Conservation (phyloP, 495 filamentous ascomycete genomes). For the Penicillium coffeae region DNA sequence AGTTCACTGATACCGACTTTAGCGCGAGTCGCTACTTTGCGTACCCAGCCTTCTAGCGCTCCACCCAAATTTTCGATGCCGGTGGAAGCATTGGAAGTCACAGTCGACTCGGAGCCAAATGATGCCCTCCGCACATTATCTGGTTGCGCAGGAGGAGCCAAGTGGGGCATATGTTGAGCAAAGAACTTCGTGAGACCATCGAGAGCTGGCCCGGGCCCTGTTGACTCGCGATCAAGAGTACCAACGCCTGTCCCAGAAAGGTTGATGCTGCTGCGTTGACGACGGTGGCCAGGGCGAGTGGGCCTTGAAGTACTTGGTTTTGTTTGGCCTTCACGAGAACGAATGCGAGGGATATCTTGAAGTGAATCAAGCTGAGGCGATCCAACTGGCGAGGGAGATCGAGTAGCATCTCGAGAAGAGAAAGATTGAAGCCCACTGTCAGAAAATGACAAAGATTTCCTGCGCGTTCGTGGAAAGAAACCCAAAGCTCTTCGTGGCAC, state of each 20-base stretch:
- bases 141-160: slow-evolving; percentile 46
- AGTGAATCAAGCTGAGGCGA: slow-evolving; percentile 27
- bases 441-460: slow-evolving; percentile 64
- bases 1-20: slow-evolving; percentile 40
- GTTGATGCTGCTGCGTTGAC: slow-evolving; percentile 40
- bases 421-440: slow-evolving; percentile 33
- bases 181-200: slow-evolving; percentile 80
- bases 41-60: slow-evolving; percentile 83
- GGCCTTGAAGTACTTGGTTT: slow-evolving; percentile 15
- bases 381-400: slow-evolving; percentile 33
- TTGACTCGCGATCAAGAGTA: slow-evolving; percentile 63
- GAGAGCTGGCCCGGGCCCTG: slow-evolving; percentile 71
- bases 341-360: slow-evolving; percentile 16
- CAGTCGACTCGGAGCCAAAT: slow-evolving; percentile 42
- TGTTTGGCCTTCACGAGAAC: slow-evolving; percentile 15
- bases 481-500: slow-evolving; percentile 77
- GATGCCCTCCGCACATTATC: slow-evolving; percentile 32
- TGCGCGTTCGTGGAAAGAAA: slow-evolving; percentile 86
- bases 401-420: slow-evolving; percentile 33
- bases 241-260: slow-evolving; percentile 82
- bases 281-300: slow-evolving; percentile 29
- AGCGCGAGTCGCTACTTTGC: slow-evolving; percentile 62
- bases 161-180: slow-evolving; percentile 67
- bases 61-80: slow-evolving; percentile 79
- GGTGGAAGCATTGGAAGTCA: slow-evolving; percentile 44